These are phyloP conservation scores for Pythium aquatile DNA, from an alignment of 352 stramenopile genomes.

Conservation along the genomic window DNA sequence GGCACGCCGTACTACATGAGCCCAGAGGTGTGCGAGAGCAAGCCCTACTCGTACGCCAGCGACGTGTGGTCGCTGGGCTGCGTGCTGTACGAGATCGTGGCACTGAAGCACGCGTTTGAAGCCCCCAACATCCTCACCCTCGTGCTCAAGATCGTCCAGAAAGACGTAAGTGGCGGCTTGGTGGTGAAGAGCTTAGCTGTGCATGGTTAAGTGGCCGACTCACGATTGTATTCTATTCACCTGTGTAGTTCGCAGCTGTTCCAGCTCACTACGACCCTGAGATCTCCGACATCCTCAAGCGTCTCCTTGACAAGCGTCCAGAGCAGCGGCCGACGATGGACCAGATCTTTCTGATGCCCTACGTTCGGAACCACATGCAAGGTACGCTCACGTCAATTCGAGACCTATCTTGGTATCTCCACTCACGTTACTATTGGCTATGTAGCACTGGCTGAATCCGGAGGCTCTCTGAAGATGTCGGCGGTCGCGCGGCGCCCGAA, in stretches of 20 bases:
- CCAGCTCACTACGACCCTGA: constrained; percentile 59
- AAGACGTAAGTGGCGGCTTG: constrained; percentile 43
- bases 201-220: too few species aligned
- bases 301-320: constrained; percentile 65
- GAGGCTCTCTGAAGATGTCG: constrained; percentile 53
- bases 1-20: constrained; percentile 95
- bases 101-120: constrained; percentile 84
- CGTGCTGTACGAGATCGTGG: constrained; percentile 88
- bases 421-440: not conserved
- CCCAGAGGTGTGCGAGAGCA: constrained; percentile 91
- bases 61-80: constrained; percentile 94
- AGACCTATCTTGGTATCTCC: not conserved
- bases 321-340: constrained; percentile 67
- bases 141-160: constrained; percentile 83
- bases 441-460: constrained; percentile 48
- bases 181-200: too few species aligned
- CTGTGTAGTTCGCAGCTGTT: constrained; percentile 44
- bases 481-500: constrained; percentile 34
- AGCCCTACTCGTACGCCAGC: constrained; percentile 90
- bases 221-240: too few species aligned
- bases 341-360: constrained; percentile 69
- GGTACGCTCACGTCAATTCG: constrained; percentile 13
- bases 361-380: constrained; percentile 78
- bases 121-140: constrained; percentile 80
- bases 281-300: constrained; percentile 48